phyloP scores from a whole-genome alignment of 495 filamentous ascomycete genomes.

The Penicillium desertorum region DNA sequence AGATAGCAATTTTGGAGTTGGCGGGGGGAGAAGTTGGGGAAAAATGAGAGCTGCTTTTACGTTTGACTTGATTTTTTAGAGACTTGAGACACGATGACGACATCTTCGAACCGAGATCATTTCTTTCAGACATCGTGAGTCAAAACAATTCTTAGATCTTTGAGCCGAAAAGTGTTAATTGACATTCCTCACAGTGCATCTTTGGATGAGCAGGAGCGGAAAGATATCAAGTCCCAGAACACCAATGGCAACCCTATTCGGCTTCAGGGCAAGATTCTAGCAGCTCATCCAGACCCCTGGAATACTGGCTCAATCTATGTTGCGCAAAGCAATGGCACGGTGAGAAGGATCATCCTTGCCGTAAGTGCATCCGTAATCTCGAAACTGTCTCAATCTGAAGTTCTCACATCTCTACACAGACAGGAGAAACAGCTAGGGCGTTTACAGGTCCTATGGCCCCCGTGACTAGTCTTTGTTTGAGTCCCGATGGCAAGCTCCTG shows the following conservation, averaged over 20 bases:
- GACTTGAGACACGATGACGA: conserved; percentile 53
- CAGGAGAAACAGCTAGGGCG: conserved; percentile 49
- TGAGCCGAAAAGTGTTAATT: conserved; percentile 10
- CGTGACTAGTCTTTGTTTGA: conserved; percentile 72
- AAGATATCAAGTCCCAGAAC: conserved; percentile 78
- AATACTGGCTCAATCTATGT: conserved; percentile 65
- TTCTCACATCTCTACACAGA: conserved; percentile 36
- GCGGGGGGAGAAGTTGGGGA: conserved; percentile 10
- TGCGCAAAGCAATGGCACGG: conserved; percentile 78
- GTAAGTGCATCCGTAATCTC: conserved; percentile 56
- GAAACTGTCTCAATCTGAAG: not conserved
- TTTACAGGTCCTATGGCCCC: conserved; percentile 78
- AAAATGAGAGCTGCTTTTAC: not conserved
- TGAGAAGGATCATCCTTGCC: conserved; percentile 69
- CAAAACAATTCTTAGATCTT: not conserved
- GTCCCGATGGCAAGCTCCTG: conserved; percentile 56
- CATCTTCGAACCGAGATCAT: conserved; percentile 62
- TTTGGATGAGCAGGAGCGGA: conserved; percentile 67
- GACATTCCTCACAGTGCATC: conserved; percentile 55
- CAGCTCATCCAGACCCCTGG: conserved; percentile 66
- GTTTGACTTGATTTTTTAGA: not conserved
- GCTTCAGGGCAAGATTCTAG: conserved; percentile 82
- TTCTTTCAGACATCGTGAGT: conserved; percentile 81
- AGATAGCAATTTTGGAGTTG: conserved; percentile 32
- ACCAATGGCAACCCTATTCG: conserved; percentile 76